Evolutionary conservation across 1,284 basidiomycete genomes (phyloP).

Genomic region (Apiotrichum mycotoxinovorans): DNA sequence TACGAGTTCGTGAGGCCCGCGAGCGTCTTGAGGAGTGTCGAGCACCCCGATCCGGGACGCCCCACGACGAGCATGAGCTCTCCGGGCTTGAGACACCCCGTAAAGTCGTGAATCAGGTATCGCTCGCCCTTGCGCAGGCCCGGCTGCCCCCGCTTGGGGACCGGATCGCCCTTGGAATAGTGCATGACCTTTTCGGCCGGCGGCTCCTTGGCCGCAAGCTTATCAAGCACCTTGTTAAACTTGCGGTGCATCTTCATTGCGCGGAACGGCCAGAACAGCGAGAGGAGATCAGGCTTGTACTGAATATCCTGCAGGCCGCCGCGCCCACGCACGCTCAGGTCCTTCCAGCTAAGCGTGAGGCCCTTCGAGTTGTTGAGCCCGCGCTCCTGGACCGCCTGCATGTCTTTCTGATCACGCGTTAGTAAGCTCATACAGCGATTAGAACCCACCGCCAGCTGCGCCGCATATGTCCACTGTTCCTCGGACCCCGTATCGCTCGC

Average conservation of each 20-base stretch:
- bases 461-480: neutral
- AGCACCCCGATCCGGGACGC: constrained; percentile 51
- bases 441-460: neutral
- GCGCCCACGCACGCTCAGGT: neutral
- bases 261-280: neutral
- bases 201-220: neutral
- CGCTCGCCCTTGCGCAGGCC: constrained; percentile 38
- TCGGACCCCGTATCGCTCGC: too few species aligned
- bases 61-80: constrained; percentile 50
- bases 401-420: neutral
- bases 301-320: neutral
- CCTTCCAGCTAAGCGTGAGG: neutral
- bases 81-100: constrained; percentile 37
- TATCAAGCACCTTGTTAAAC: neutral
- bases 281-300: neutral
- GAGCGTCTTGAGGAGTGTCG: constrained; percentile 52
- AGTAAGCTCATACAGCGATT: neutral
- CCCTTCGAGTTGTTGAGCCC: neutral
- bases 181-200: neutral
- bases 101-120: constrained; percentile 40
- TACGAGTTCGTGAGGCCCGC: constrained; percentile 49
- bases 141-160: constrained; percentile 21
- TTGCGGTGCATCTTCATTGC: neutral
- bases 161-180: neutral
- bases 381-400: neutral